phyloP scores from a whole-genome alignment of 768 basidiomycete genomes.

The Auriculariales sp. region DNA sequence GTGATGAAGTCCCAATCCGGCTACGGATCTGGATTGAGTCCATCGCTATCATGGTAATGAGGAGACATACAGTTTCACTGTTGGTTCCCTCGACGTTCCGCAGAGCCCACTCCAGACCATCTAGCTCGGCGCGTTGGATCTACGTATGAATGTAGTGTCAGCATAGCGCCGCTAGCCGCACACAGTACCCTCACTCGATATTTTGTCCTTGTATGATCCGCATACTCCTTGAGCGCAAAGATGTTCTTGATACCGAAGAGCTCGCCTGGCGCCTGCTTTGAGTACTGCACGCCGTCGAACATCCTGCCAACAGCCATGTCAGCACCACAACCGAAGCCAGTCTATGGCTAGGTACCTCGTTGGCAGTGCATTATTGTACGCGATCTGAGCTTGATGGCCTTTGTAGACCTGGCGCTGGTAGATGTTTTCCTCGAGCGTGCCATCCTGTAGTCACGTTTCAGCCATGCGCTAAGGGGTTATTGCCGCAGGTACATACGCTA shows the following conservation, averaged over 20 bases:
- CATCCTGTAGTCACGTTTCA: constrained; percentile 1
- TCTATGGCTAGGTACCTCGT: constrained; percentile 37
- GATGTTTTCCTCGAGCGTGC: constrained; percentile 60
- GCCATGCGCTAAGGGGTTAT: not conserved
- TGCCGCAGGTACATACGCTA: constrained; percentile 53
- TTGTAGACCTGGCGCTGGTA: constrained; percentile 87
- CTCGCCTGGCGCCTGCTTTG: constrained; percentile 60
- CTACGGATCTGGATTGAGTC: no score
- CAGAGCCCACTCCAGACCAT: constrained; percentile 71
- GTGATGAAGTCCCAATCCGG: constrained; percentile 29
- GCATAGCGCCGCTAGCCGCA: no score
- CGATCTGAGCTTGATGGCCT: constrained; percentile 88
- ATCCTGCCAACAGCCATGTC: constrained; percentile 28
- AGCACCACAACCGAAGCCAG: not conserved
- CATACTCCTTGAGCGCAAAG: constrained; percentile 60
- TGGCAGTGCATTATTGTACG: constrained; percentile 70
- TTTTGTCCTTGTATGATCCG: constrained; percentile 56
- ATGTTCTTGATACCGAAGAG: constrained; percentile 80
- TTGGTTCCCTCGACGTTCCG: constrained; percentile 44
- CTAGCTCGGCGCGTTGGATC: constrained; percentile 67
- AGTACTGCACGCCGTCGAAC: constrained; percentile 73
- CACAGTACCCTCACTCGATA: constrained; percentile 12
- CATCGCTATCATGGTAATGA: constrained; percentile 7
- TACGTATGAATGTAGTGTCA: no score
- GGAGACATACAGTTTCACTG: constrained; percentile 10